Percentiles rank a stretch among this genome's conserved stretches.
Evolutionary conservation across 768 basidiomycete species (phyloP).

Genomic region (Suillus luteus): DNA sequence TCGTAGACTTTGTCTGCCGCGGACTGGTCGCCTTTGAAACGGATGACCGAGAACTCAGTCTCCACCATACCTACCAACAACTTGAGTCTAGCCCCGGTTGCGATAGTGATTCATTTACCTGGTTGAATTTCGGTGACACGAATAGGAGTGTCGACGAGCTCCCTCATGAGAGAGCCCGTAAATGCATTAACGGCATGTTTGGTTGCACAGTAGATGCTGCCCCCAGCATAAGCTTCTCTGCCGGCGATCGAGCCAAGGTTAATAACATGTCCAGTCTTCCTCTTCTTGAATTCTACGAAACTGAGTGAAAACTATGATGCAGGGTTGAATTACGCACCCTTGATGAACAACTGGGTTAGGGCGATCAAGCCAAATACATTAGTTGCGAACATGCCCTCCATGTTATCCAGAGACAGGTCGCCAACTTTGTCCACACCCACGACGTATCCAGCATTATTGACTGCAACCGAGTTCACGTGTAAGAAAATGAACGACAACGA

Average conservation of each 20-base stretch:
- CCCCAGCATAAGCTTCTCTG: conserved; percentile 84
- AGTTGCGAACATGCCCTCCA: conserved; percentile 82
- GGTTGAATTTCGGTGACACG: conserved; percentile 95
- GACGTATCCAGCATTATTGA: conserved; percentile 89
- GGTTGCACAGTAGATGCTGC: conserved; percentile 91
- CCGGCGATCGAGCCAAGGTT: conserved; percentile 95
- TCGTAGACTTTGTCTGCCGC: conserved; percentile 91
- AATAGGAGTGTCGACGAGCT: conserved; percentile 91
- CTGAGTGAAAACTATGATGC: conserved; percentile 15
- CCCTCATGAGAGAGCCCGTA: conserved; percentile 75
- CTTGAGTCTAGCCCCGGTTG: conserved; percentile 1
- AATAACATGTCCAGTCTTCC: conserved; percentile 85
- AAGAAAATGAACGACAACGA: not conserved
- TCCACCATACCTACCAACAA: conserved; percentile 70
- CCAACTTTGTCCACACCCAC: conserved; percentile 87
- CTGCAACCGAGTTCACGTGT: conserved; percentile 26
- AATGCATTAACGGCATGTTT: conserved; percentile 88
- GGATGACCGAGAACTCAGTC: conserved; percentile 89
- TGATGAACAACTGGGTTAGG: conserved; percentile 74
- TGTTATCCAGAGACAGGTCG: conserved; percentile 70
- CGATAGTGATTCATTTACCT: conserved; percentile 45
- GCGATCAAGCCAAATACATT: conserved; percentile 86
- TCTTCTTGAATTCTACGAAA: conserved; percentile 69
- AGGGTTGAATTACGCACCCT: conserved; percentile 37
- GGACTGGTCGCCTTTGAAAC: conserved; percentile 81